Base-by-base conservation (phyloP, 192 early-diverging fungal genomes). In the Rhizophagus prolifer region DNA sequence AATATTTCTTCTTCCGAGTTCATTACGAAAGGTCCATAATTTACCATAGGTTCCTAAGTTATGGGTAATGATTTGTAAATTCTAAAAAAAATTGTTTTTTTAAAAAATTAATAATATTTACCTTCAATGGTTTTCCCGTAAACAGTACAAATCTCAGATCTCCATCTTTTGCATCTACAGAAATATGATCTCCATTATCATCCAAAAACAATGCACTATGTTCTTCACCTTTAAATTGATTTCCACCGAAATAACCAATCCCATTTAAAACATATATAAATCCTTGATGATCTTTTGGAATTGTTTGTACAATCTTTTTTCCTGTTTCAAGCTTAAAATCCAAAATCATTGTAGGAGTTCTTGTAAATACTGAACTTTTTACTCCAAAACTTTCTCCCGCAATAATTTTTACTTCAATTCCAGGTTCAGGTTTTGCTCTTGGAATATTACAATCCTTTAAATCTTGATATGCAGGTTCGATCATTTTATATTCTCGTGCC, bases 301-400 rank as follows among this genome's bases (percentile, higher is more conserved):
- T 85, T 0, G 21, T 46, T 76, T 87, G 78, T 82, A 90, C 81
- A 72, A 92, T 76, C 61, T 82, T 85, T 30, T 86, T 87, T 61
- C 84, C 81, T 44, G 84, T 82, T 64, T 86, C 65, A 82, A 96
- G 85, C 63, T 87, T 84, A 41, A 95, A 83, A 75, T 97, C 93
- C 25, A 95, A 82, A 78, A 92, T 93, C 84, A 88, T 90, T 66
- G 94, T 92, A 8, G 95, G 95, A 1, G 91, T 94, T 46, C 89
- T 83, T 2, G 95, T 95, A 59, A 88, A 81, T 21, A 95, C 92
- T 26, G 84, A 84, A 4, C 91, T 91, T 59, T 88, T 82, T 16
- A 90, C 84, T 36, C 88, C 94, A 75, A 90, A 90, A 16, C 89
- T 87, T 68, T 91, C 85, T n/a, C 96, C 96, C 4, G 95, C 94